These are phyloP conservation scores for Rubia peregrina DNA, from an alignment of 305 asterid species.

Conservation along the genomic window DNA sequence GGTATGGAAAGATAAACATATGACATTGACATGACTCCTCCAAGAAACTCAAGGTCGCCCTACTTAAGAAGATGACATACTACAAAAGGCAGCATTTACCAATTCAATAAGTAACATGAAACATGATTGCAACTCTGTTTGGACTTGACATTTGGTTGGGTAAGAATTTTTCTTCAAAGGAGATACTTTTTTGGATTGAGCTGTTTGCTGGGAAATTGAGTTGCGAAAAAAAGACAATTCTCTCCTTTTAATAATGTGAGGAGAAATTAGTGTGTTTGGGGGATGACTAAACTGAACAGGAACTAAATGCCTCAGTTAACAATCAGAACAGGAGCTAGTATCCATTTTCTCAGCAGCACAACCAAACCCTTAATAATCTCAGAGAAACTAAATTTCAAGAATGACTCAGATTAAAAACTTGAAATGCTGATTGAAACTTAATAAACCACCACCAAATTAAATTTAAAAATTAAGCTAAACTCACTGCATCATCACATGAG, in stretches of 20 bases:
- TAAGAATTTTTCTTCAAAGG: background rate
- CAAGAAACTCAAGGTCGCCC: background rate
- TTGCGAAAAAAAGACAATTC: background rate
- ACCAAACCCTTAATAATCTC: too few species aligned
- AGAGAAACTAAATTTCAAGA: background rate
- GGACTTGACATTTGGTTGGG: background rate
- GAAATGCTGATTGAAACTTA: background rate
- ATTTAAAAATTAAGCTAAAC: constrained; percentile 25
- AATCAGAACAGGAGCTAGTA: background rate
- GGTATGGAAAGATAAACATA: background rate
- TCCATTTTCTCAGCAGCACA: background rate
- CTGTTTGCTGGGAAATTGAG: background rate
- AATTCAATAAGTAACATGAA: background rate
- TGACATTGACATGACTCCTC: background rate
- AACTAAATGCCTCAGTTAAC: background rate
- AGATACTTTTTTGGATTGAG: background rate
- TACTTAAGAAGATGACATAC: background rate
- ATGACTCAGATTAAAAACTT: background rate
- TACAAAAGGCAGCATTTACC: background rate
- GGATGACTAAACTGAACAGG: background rate
- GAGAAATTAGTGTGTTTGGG: too few species aligned
- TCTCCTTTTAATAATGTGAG: background rate
- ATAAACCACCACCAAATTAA: background rate
- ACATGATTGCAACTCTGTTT: background rate
- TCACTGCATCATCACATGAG: constrained; percentile 79